A percentile compares a stretch with the other conserved stretches of the same genome.
Evolutionary conservation across 768 basidiomycete genomes (phyloP).

Genomic region (Terana coerulea): DNA sequence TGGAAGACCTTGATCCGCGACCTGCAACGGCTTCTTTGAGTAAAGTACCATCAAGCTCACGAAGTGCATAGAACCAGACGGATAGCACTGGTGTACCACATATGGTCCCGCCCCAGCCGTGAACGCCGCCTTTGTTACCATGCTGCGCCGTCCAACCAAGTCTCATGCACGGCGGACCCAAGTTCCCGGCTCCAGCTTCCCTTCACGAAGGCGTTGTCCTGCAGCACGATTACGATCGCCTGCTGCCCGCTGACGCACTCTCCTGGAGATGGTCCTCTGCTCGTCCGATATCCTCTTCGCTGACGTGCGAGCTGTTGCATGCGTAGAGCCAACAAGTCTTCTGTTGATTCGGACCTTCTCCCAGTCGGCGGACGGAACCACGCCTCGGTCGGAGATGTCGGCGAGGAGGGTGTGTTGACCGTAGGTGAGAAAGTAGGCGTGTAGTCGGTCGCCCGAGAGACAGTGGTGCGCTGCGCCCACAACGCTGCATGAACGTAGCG

Average conservation of each 20-base stretch:
- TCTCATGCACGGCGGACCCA: constrained; percentile 32
- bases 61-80: not conserved
- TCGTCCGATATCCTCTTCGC: not conserved
- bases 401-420: constrained; percentile 29
- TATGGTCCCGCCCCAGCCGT: constrained; percentile 30
- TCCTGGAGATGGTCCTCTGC: not conserved
- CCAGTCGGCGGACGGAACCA: constrained; percentile 29
- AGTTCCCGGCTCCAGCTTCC: constrained; percentile 23
- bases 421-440: constrained; percentile 31
- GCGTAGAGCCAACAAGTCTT: constrained; percentile 25
- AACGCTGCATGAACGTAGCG: constrained; percentile 21
- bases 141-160: constrained; percentile 27
- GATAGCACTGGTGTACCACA: constrained; percentile 15
- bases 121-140: constrained; percentile 27
- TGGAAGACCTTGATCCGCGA: constrained; percentile 2
- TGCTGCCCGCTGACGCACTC: not conserved
- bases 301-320: constrained; percentile 13
- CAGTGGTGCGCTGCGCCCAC: constrained; percentile 25
- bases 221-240: not conserved
- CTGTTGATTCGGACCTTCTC: constrained; percentile 16
- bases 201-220: not conserved
- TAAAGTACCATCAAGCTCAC: constrained; percentile 4
- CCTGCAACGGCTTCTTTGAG: not conserved
- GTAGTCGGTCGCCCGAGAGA: constrained; percentile 26
- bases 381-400: constrained; percentile 25